phyloP scores from a whole-genome alignment of 345 rosid species.

The Gossypium thurberi region DNA sequence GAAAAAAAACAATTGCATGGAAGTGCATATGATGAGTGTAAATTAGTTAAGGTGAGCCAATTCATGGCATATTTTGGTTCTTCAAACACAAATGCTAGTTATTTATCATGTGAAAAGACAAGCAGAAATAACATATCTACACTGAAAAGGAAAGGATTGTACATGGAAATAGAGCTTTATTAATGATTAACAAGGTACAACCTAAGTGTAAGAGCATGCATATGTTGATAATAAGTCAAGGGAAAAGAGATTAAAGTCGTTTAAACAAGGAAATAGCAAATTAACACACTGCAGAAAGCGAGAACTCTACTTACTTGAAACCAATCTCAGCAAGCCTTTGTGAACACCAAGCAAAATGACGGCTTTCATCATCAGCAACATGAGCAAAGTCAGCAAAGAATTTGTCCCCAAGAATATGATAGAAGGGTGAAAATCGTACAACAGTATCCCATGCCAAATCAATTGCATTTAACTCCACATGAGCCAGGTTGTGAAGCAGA shows the following conservation, averaged over 20 bases:
- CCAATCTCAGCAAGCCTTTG: slow-evolving; percentile 89
- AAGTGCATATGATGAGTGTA: not conserved
- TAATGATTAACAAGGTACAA: not conserved
- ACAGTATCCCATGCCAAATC: slow-evolving; percentile 99
- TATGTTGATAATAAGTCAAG: not conserved
- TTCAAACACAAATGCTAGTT: not conserved
- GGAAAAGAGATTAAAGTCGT: not conserved
- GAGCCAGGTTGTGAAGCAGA: slow-evolving; percentile 90
- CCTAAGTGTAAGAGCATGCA: not conserved
- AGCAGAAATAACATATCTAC: not conserved
- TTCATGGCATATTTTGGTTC: not conserved
- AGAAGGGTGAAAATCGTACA: slow-evolving; percentile 73
- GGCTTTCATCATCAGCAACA: slow-evolving; percentile 97
- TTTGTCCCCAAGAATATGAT: slow-evolving; percentile 46
- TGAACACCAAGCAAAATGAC: slow-evolving; percentile 90
- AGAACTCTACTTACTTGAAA: slow-evolving; percentile 46
- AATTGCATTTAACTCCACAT: slow-evolving; percentile 90
- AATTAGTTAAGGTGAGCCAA: not conserved
- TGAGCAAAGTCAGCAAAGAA: slow-evolving; percentile 92
- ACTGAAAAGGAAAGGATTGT: not conserved
- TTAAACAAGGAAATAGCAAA: not conserved
- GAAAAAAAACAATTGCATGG: not conserved
- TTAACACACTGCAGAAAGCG: not conserved
- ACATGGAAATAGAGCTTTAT: not conserved
- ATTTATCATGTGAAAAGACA: not conserved